Conservation (phyloP, 129 eudicot species). For the Apium graveolens region DNA sequence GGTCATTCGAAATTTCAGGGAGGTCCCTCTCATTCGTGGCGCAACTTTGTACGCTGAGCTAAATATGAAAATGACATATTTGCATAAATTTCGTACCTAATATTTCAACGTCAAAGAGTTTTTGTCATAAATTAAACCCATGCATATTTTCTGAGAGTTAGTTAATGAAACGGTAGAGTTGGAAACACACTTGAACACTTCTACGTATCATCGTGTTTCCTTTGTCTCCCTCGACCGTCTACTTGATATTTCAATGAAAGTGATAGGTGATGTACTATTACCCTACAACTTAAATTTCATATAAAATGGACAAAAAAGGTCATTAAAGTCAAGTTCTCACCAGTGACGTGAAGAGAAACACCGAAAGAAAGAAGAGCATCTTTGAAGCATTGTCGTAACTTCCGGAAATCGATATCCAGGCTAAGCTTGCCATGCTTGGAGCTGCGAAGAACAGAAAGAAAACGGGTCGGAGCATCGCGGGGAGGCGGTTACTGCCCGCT, state of each 20-base stretch:
- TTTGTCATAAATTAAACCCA: not conserved
- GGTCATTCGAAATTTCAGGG: no score
- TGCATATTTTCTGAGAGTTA: not conserved
- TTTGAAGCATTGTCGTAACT: constrained; percentile 39
- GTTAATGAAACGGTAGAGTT: not conserved
- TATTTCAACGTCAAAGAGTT: not conserved
- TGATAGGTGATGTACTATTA: not conserved
- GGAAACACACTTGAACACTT: constrained; percentile 6
- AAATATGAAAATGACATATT: not conserved
- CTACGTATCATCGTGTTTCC: not conserved
- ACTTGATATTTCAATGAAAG: not conserved
- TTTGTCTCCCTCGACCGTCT: not conserved
- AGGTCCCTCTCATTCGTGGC: no score
- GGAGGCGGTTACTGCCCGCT: constrained; percentile 41
- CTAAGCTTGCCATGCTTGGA: constrained; percentile 62
- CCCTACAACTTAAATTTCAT: not conserved
- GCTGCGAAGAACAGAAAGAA: constrained; percentile 54
- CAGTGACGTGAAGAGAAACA: constrained; percentile 57
- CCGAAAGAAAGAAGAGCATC: constrained; percentile 60
- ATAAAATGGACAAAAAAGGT: not conserved
- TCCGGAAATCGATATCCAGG: constrained; percentile 56
- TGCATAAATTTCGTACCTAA: not conserved
- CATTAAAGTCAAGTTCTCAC: constrained; percentile 20
- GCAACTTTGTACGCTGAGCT: not conserved
- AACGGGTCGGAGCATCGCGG: constrained; percentile 52